Evolutionary conservation across 257 asterid genomes (phyloP), one percentile per base, ranked within the genome.

Genomic region (Eucommia ulmoides): DNA sequence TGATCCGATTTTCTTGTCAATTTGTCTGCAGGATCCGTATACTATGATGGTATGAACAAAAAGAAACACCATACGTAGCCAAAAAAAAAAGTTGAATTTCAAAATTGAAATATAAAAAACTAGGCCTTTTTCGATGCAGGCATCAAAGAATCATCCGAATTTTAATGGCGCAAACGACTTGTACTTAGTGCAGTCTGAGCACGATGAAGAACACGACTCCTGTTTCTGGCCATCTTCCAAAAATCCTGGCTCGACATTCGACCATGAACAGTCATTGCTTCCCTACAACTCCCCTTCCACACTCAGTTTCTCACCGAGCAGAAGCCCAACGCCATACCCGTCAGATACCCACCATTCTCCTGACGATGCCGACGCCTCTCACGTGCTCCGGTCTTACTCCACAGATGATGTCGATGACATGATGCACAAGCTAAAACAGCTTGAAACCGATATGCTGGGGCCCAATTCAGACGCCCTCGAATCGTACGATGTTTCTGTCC

Each of bases 381-480:
- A 51, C 6, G 53, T 45, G 44, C 44, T 26, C 53, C 44, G 51
- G 20, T 55, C 53, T 12, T 41, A 52, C 46, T 45, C n/a, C 50
- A 45, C 61, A n/a, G n/a, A n/a, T 24, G 61, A 60, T 51, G 65
- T 42, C 17, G 16, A 41, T 60, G 66, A 46, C 29, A 20, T 60
- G 60, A 54, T 52, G 44, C 60, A 33, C 42, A 60, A 60, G 45
- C 22, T 60, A 52, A 53, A 49, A 42, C 60, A 60, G 33, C 54
- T 60, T 25, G 66, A 60, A 54, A 52, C 45, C 26, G 60, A 51
- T 20, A 60, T 60, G 66, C 29, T 60, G 24, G 66, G 66, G 5
- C 60, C 59, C 20, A 60, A 53, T 44, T 52, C 49, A 26, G 60
- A 52, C 21, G 35, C 45, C 44, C 21, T 52, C 41, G 54, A 46